A percentile compares a stretch with the other conserved stretches of the same genome.
These are phyloP conservation scores for Manihot esculenta DNA, from an alignment of 441 rosid genomes.

Conservation along the genomic window DNA sequence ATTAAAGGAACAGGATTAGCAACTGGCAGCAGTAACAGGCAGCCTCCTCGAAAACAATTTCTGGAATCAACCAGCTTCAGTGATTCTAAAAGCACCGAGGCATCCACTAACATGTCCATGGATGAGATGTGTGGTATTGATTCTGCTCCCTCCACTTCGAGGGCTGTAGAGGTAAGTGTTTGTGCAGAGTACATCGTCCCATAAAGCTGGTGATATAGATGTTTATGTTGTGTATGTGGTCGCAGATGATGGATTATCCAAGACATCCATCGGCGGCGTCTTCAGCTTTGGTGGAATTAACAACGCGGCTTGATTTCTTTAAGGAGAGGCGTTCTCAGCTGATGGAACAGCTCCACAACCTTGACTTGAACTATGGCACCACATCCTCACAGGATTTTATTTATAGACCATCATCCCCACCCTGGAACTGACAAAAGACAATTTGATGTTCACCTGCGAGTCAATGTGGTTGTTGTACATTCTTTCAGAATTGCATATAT, in stretches of 20 bases:
- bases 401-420: constrained; percentile 78
- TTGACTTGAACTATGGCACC: constrained; percentile 73
- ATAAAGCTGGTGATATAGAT: no score
- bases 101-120: constrained; percentile 52
- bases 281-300: constrained; percentile 86
- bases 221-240: not conserved
- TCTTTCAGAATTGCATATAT: constrained; percentile 46
- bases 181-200: no score
- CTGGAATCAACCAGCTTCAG: constrained; percentile 58
- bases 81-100: constrained; percentile 73
- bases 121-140: constrained; percentile 67
- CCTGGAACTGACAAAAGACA: constrained; percentile 64
- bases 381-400: constrained; percentile 73
- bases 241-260: constrained; percentile 66
- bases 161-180: constrained; percentile 65
- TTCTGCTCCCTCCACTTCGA: constrained; percentile 78
- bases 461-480: constrained; percentile 44
- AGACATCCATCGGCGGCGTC: constrained; percentile 80
- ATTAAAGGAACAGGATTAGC: constrained; percentile 61
- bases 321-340: constrained; percentile 95
- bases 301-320: constrained; percentile 92
- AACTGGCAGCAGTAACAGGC: constrained; percentile 71
- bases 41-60: constrained; percentile 59
- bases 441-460: not conserved
- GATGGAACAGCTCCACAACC: constrained; percentile 94